Conservation (phyloP, 2,329 filamentous ascomycete genomes). For the Microdochium bolleyi region DNA sequence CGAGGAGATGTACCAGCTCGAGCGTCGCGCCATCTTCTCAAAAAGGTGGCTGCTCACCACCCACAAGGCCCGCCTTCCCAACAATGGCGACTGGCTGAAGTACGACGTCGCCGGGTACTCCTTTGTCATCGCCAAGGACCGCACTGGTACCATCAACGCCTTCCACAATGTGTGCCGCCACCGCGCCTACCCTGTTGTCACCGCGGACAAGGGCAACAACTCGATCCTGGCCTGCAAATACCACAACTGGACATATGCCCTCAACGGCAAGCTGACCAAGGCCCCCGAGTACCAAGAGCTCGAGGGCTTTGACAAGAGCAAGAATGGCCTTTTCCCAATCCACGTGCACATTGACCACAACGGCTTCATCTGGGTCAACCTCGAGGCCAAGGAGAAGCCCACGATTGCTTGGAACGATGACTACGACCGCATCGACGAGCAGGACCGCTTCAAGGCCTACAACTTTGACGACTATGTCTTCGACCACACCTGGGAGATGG, state of each 20-base stretch:
- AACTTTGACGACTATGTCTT: constrained; percentile 46
- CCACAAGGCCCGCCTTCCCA: constrained; percentile 38
- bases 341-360: constrained; percentile 43
- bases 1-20: constrained; percentile 47
- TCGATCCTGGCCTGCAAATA: constrained; percentile 51
- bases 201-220: constrained; percentile 38
- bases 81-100: constrained; percentile 48
- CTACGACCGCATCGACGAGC: constrained; percentile 37
- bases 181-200: constrained; percentile 50
- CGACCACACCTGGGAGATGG: constrained; percentile 49
- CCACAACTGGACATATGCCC: constrained; percentile 55
- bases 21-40: constrained; percentile 49
- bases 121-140: constrained; percentile 43
- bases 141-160: constrained; percentile 42
- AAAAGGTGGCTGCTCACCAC: constrained; percentile 48
- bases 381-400: constrained; percentile 35
- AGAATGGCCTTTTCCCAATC: constrained; percentile 48
- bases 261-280: constrained; percentile 49
- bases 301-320: constrained; percentile 44
- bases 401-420: constrained; percentile 44
- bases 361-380: constrained; percentile 52
- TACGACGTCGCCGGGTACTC: constrained; percentile 47
- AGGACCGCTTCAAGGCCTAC: constrained; percentile 34
- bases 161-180: constrained; percentile 59
- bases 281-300: constrained; percentile 50